These are phyloP conservation scores for Phaeotremella skinneri DNA, from an alignment of 768 basidiomycete species.

Conservation along the genomic window DNA sequence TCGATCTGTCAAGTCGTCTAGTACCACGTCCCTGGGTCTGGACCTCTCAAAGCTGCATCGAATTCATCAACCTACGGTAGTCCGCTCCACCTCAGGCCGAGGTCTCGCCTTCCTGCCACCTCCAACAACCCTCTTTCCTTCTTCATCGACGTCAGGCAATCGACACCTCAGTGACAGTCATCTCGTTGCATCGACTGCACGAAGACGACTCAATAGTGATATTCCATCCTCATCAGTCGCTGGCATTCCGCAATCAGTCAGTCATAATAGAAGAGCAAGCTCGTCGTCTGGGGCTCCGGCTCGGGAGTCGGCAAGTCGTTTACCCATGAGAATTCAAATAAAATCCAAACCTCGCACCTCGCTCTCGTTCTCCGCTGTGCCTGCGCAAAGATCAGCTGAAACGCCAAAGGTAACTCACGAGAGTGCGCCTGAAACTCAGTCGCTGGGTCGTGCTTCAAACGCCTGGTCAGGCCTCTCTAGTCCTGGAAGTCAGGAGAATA, in stretches of 20 bases:
- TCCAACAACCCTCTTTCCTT: slow-evolving; percentile 19
- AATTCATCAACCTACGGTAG: slow-evolving; percentile 43
- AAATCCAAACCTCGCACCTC: too few species aligned
- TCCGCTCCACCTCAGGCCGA: slow-evolving; percentile 28
- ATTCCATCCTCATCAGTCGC: not conserved
- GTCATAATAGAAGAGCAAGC: too few species aligned
- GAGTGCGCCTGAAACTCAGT: too few species aligned
- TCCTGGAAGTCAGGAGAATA: too few species aligned
- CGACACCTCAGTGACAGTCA: not conserved
- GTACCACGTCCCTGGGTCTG: not conserved
- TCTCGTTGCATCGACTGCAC: not conserved
- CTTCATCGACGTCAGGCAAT: not conserved
- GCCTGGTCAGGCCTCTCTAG: too few species aligned
- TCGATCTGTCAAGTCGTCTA: not conserved
- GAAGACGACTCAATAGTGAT: not conserved
- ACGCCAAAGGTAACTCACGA: too few species aligned
- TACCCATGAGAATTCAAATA: too few species aligned
- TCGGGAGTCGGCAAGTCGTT: too few species aligned
- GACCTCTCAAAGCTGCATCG: slow-evolving; percentile 17
- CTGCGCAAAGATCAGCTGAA: too few species aligned
- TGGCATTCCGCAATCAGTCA: not conserved
- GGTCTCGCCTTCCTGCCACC: slow-evolving; percentile 35
- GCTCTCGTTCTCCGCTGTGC: too few species aligned
- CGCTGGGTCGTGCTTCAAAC: too few species aligned
- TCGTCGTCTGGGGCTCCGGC: too few species aligned